These are phyloP conservation scores for Chrysanthemum makinoi DNA, from an alignment of 129 eudicot genomes.

Conservation along the genomic window DNA sequence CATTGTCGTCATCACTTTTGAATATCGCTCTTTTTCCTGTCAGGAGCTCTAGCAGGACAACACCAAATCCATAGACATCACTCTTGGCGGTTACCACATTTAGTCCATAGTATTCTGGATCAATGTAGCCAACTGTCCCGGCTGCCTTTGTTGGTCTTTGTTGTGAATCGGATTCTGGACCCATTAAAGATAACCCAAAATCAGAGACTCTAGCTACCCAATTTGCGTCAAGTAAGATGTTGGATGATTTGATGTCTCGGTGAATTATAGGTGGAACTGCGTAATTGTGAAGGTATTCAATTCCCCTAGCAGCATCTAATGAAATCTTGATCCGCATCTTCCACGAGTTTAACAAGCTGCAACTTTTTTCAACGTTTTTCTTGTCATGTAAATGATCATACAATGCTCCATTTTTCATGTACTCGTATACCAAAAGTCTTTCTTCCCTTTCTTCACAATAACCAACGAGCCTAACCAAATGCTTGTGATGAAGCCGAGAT, in stretches of 20 bases:
- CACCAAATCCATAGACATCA: constrained; percentile 95
- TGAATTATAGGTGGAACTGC: constrained; percentile 98
- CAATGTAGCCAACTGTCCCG: constrained; percentile 94
- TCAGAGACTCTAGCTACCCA: constrained; percentile 97
- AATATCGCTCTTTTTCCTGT: constrained; percentile 93
- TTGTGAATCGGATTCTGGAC: constrained; percentile 60
- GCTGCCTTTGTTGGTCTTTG: constrained; percentile 75
- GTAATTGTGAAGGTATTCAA: constrained; percentile 87
- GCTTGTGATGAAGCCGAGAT: constrained; percentile 92
- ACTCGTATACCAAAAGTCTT: constrained; percentile 80
- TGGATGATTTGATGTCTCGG: constrained; percentile 93
- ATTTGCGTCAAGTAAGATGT: constrained; percentile 71
- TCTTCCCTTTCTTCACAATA: constrained; percentile 93
- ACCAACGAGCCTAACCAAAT: constrained; percentile 88
- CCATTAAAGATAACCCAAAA: constrained; percentile 84
- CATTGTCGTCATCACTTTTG: constrained; percentile 46
- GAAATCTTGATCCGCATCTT: constrained; percentile 85
- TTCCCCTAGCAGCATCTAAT: constrained; percentile 90
- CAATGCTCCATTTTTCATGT: constrained; percentile 94
- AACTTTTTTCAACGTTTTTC: constrained; percentile 50
- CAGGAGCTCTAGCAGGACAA: constrained; percentile 79
- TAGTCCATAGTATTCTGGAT: constrained; percentile 91
- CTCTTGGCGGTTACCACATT: constrained; percentile 89
- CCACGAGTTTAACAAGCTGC: constrained; percentile 78
- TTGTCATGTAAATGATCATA: constrained; percentile 84